These are phyloP conservation scores for Colletotrichum simmondsii DNA, from an alignment of 2,329 filamentous ascomycete species.

Conservation along the genomic window DNA sequence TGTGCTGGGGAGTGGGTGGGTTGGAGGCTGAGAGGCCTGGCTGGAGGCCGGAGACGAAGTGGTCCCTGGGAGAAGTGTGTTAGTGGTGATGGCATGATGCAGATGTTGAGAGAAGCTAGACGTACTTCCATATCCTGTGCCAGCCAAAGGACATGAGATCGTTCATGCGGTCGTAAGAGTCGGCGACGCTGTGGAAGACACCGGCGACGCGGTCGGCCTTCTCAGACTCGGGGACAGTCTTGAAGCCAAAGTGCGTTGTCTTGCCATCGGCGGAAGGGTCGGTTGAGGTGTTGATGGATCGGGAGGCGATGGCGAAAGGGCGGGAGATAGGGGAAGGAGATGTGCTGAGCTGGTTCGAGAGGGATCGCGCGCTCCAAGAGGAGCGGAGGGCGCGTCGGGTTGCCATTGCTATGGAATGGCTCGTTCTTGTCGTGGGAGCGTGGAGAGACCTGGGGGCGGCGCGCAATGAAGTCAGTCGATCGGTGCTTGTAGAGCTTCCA, in stretches of 20 bases:
- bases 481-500: conserved; percentile 15
- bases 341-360: conserved; percentile 8
- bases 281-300: conserved; percentile 38
- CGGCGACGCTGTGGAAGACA: conserved; percentile 95
- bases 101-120: conserved; percentile 23
- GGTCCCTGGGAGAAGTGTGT: conserved; percentile 65
- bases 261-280: conserved; percentile 47
- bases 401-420: conserved; percentile 15
- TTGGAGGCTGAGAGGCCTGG: conserved; percentile 71
- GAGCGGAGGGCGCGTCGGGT: conserved; percentile 27
- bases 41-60: conserved; percentile 92
- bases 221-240: conserved; percentile 83
- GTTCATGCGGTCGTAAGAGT: conserved; percentile 98
- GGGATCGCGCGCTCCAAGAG: conserved; percentile 17
- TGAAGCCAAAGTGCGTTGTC: conserved; percentile 91
- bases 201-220: conserved; percentile 80
- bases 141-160: conserved; percentile 98
- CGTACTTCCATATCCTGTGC: conserved; percentile 91
- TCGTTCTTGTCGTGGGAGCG: neutral
- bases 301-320: conserved; percentile 43
- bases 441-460: conserved; percentile 23
- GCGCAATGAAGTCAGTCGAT: conserved; percentile 23
- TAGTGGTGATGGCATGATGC: conserved; percentile 5
- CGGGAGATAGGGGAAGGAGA: conserved; percentile 21
- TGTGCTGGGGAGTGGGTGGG: conserved; percentile 68